Conservation (phyloP, 2,329 filamentous ascomycete species). For the Fusarium floridanum region DNA sequence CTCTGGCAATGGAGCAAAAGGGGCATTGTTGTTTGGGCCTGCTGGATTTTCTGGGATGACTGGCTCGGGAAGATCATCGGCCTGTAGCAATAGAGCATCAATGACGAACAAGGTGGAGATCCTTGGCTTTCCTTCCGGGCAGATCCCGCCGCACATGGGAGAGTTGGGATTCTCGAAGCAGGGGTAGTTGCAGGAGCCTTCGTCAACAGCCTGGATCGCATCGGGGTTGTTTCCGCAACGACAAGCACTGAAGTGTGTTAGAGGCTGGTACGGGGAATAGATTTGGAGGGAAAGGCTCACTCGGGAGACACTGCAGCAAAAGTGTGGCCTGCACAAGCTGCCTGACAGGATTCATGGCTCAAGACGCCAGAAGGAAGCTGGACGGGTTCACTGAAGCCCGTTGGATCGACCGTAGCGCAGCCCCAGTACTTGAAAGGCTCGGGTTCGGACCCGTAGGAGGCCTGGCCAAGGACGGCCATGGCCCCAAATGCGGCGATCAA, state of each 20-base stretch:
- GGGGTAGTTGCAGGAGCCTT: conserved; percentile 49
- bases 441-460: conserved; percentile 24
- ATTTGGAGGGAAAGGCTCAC: conserved; percentile 35
- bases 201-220: conserved; percentile 46
- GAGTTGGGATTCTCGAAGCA: conserved; percentile 47
- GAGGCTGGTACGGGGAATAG: neutral
- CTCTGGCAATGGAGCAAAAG: neutral
- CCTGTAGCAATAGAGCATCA: conserved; percentile 25
- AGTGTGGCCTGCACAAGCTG: conserved; percentile 35
- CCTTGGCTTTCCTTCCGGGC: conserved; percentile 41
- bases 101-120: conserved; percentile 52
- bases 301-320: conserved; percentile 47
- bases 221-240: conserved; percentile 52
- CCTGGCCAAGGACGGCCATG: conserved; percentile 23
- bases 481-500: conserved; percentile 41
- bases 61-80: conserved; percentile 16
- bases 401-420: conserved; percentile 37
- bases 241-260: conserved; percentile 48
- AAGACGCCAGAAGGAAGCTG: conserved; percentile 29
- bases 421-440: conserved; percentile 43
- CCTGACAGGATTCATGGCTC: conserved; percentile 36
- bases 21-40: neutral
- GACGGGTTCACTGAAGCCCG: conserved; percentile 27
- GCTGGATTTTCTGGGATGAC: conserved; percentile 16
- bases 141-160: conserved; percentile 52